Conservation (phyloP, 768 basidiomycete species). For the Peribolospora baueri region DNA sequence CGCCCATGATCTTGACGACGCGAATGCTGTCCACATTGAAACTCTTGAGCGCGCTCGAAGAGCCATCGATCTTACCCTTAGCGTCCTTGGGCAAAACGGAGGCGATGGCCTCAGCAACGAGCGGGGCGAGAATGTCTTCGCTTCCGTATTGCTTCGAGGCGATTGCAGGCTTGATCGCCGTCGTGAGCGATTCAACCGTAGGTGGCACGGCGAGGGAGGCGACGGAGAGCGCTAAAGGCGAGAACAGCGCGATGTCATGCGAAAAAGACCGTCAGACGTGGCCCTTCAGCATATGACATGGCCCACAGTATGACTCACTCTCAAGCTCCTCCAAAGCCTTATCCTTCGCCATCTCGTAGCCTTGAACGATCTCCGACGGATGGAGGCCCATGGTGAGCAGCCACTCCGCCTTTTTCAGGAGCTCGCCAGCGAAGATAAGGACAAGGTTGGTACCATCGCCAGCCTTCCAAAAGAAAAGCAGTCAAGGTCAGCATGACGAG, state of each 20-base stretch:
- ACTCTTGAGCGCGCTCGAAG: slow-evolving; percentile 26
- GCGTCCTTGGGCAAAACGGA: slow-evolving; percentile 41
- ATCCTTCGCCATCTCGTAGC: slow-evolving; percentile 69
- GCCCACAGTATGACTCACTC: slow-evolving; percentile 32
- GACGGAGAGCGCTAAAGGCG: slow-evolving; percentile 36
- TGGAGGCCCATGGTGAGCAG: slow-evolving; percentile 90
- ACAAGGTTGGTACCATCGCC: slow-evolving; percentile 93
- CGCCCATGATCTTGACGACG: slow-evolving; percentile 96
- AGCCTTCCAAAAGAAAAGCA: slow-evolving; percentile 32
- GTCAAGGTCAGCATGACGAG: not conserved
- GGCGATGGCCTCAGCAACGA: slow-evolving; percentile 82
- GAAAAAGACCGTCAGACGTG: not conserved
- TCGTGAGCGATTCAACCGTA: slow-evolving; percentile 39
- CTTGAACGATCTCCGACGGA: slow-evolving; percentile 81
- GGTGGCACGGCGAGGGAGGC: slow-evolving; percentile 46
- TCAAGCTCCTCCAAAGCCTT: slow-evolving; percentile 74
- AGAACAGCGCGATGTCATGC: not conserved
- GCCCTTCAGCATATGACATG: not conserved
- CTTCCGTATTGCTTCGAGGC: slow-evolving; percentile 94
- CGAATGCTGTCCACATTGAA: slow-evolving; percentile 98
- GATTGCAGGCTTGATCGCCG: slow-evolving; percentile 68
- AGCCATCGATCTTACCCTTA: slow-evolving; percentile 19
- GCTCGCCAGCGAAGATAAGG: slow-evolving; percentile 79
- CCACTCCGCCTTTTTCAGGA: slow-evolving; percentile 76
- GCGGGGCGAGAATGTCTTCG: slow-evolving; percentile 51